Evolutionary conservation across 345 rosid genomes (phyloP), one percentile per base, ranked within the genome.

Genomic region (Streptanthus diversifolius): DNA sequence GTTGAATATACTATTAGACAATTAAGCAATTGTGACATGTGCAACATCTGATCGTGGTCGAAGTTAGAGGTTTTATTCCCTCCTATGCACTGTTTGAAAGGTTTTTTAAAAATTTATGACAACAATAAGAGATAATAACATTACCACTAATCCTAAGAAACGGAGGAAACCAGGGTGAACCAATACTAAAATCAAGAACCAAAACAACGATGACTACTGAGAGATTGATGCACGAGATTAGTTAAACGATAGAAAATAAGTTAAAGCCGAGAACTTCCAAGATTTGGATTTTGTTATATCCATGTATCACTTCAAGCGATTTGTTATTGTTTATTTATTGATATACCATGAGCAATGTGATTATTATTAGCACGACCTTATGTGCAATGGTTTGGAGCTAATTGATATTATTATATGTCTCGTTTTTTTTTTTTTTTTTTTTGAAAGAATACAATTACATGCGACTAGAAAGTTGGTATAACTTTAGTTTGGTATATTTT

Each of bases 401-500:
- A 41, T 0, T 35, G 12, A 3, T 29, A 27, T 17, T 17, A 25
- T 49, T 54, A 51, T 51, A 51, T 40, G 32, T 54, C 52, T 54
- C 27, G 54, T 67, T 14, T 18, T 18, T 55, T 56, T 57, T 67
- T 14, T 18, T 18, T 55, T 56, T 57, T 41, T 39, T 40, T 18
- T 5, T 2, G 37, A 37, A 51, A 51, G n/a, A 1, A 21, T 11
- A 35, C n/a, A 54, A 54, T 60, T 51, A n/a, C n/a, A 71, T 54
- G 48, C 14, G 74, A 18, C 27, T 53, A 19, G 15, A 72, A 52
- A 33, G 57, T 54, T 22, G 77, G 57, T 32, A 53, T n/a, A 24
- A 60, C 56, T 63, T 43, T 41, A 52, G 18, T 35, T 54, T 43
- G 54, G 70, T 72, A 40, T 32, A 36, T 33, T 67, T 19, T 55